Conservation (phyloP, 176 grass and related monocot genomes). For the Oryza australiensis region DNA sequence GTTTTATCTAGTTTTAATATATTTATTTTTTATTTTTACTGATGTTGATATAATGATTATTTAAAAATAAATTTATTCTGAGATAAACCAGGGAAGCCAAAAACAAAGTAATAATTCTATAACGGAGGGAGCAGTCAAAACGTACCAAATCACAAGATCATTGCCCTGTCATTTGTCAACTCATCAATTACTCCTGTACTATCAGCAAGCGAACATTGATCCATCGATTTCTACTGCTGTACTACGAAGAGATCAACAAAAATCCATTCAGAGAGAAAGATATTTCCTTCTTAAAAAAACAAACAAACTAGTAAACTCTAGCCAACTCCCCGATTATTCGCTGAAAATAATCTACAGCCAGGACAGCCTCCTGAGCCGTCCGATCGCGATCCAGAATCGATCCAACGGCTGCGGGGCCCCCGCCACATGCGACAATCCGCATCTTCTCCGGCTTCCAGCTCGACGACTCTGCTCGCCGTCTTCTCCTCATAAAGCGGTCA, state of each 20-base stretch:
- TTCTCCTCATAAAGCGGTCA: slow-evolving; percentile 43
- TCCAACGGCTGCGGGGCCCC: slow-evolving; percentile 35
- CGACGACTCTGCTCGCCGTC: background rate
- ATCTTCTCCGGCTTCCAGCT: slow-evolving; percentile 31
- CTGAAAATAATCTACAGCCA: background rate
- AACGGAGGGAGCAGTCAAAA: no score
- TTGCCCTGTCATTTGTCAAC: background rate
- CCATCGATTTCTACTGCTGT: background rate
- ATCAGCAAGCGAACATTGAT: background rate
- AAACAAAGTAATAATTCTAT: no score
- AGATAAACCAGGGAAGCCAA: no score
- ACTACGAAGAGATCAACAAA: background rate
- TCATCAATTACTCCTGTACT: background rate
- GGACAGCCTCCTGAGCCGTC: background rate
- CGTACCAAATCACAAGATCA: background rate
- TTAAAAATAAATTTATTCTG: no score
- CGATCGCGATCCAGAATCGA: slow-evolving; percentile 26
- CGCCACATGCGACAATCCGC: slow-evolving; percentile 24
- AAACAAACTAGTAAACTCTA: no score
- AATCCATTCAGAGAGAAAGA: background rate
- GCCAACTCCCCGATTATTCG: background rate
- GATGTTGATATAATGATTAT: no score
- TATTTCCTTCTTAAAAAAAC: no score
- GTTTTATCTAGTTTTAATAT: no score
- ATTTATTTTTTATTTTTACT: no score